phyloP scores from a whole-genome alignment of 1,284 basidiomycete genomes.

The Ceratobasidium sp. region DNA sequence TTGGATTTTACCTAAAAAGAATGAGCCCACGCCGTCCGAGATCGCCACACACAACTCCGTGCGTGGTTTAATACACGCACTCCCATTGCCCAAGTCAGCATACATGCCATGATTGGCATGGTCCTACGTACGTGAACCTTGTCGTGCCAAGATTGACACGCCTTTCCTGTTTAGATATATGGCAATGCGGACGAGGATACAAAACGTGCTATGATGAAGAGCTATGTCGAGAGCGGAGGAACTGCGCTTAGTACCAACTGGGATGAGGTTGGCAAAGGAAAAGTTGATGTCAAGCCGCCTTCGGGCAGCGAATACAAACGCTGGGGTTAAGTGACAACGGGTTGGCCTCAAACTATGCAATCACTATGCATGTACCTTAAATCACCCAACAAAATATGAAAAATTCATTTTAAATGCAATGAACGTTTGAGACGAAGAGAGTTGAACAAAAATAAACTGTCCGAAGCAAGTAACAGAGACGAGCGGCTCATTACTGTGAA shows the following conservation, averaged over 20 bases:
- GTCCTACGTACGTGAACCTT: not conserved
- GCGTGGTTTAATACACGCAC: not conserved
- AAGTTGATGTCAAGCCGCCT: conserved; percentile 79
- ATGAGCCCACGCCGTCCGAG: not conserved
- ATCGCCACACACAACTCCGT: not conserved
- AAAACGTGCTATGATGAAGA: conserved; percentile 93
- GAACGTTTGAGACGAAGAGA: not conserved
- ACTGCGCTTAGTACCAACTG: conserved; percentile 94
- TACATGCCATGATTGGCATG: not conserved
- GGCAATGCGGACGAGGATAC: conserved; percentile 88
- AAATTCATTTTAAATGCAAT: not conserved
- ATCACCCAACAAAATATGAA: conserved; percentile 6
- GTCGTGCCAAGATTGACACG: not conserved
- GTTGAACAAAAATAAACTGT: not conserved
- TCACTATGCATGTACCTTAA: conserved; percentile 8
- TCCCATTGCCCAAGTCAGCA: conserved; percentile 2
- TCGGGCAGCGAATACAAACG: conserved; percentile 81
- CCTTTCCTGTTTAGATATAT: conserved; percentile 62
- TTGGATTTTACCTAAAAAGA: not conserved
- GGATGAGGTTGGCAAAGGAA: conserved; percentile 78
- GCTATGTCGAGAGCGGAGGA: conserved; percentile 88
- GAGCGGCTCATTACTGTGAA: not conserved
- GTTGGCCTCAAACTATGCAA: not conserved
- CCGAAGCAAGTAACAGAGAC: not conserved
- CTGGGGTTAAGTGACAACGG: conserved; percentile 56